A percentile compares a stretch with the other conserved stretches of the same genome.
Conservation (phyloP, 345 rosid species). For the Toxicodendron radicans region DNA sequence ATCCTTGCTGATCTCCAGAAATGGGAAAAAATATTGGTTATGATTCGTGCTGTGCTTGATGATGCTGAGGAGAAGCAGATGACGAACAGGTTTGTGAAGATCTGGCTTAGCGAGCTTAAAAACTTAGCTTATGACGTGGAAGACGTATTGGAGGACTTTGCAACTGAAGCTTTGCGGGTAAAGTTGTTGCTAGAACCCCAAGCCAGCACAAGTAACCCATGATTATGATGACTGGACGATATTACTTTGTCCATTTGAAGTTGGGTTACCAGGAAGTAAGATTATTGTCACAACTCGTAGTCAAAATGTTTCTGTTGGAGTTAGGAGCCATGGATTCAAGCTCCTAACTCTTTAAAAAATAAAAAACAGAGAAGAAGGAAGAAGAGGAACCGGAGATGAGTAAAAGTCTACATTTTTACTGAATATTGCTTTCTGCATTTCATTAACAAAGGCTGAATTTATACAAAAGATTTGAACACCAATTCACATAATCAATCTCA, state of each 20-base stretch:
- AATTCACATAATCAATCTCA: too few species aligned
- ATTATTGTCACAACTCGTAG: neutral
- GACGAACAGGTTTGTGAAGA: neutral
- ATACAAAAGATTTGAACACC: too few species aligned
- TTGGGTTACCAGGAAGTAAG: neutral
- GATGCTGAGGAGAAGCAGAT: constrained; percentile 23
- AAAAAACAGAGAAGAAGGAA: too few species aligned
- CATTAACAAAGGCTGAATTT: too few species aligned
- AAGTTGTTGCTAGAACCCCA: neutral
- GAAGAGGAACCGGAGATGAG: too few species aligned
- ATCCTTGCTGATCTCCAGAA: neutral
- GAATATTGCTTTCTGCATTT: too few species aligned
- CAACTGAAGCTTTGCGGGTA: neutral
- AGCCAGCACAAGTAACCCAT: neutral
- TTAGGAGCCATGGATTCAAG: too few species aligned
- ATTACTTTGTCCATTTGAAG: neutral
- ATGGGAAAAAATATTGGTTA: neutral
- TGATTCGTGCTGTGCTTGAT: neutral
- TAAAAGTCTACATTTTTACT: too few species aligned
- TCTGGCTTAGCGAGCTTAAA: constrained; percentile 19
- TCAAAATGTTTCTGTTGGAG: too few species aligned
- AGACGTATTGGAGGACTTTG: constrained; percentile 28
- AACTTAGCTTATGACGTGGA: constrained; percentile 20
- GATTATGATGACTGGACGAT: neutral
- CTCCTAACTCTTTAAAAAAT: too few species aligned